A percentile compares a stretch with the other conserved stretches of the same genome.
These are phyloP conservation scores for Vigna mungo DNA, from an alignment of 306 rosid species.

Conservation along the genomic window DNA sequence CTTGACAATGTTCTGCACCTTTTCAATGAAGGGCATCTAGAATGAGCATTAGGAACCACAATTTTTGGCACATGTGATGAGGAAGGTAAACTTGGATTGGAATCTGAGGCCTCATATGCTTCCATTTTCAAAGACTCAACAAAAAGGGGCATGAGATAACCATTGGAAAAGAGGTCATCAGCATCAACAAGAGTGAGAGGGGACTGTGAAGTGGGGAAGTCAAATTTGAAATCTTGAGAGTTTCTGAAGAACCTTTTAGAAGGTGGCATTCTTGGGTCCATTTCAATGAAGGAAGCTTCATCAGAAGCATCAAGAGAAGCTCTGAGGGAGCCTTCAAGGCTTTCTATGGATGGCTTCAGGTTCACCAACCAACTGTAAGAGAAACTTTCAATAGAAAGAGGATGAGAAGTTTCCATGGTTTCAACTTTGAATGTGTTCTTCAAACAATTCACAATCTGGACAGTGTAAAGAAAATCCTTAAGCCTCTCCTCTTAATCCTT, in stretches of 20 bases:
- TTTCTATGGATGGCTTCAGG: constrained; percentile 82
- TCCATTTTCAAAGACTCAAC: constrained; percentile 74
- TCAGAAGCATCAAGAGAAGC: constrained; percentile 77
- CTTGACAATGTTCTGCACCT: constrained; percentile 76
- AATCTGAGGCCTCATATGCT: constrained; percentile 52
- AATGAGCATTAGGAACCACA: constrained; percentile 40
- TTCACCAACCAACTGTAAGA: constrained; percentile 95
- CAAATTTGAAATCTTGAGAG: constrained; percentile 87
- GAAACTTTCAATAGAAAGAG: constrained; percentile 94
- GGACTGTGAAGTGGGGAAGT: constrained; percentile 74
- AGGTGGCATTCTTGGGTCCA: constrained; percentile 96
- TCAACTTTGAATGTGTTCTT: constrained; percentile 11
- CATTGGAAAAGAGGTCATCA: constrained; percentile 91
- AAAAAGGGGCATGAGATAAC: constrained; percentile 82
- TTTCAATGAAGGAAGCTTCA: constrained; percentile 93
- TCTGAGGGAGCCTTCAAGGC: constrained; percentile 68
- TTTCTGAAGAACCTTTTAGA: constrained; percentile 80
- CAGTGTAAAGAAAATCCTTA: constrained; percentile 23
- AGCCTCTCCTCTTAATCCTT: constrained; percentile 49
- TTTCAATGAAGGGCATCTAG: constrained; percentile 68
- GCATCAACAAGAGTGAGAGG: constrained; percentile 81
- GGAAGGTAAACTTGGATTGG: constrained; percentile 42
- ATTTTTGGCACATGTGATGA: constrained; percentile 53
- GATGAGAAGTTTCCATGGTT: constrained; percentile 84
- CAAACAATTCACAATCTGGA: constrained; percentile 23